Evolutionary conservation across 208 protist species (phyloP), one percentile per base, ranked within the genome.

Genomic region (Acanthamoeba triangularis): DNA sequence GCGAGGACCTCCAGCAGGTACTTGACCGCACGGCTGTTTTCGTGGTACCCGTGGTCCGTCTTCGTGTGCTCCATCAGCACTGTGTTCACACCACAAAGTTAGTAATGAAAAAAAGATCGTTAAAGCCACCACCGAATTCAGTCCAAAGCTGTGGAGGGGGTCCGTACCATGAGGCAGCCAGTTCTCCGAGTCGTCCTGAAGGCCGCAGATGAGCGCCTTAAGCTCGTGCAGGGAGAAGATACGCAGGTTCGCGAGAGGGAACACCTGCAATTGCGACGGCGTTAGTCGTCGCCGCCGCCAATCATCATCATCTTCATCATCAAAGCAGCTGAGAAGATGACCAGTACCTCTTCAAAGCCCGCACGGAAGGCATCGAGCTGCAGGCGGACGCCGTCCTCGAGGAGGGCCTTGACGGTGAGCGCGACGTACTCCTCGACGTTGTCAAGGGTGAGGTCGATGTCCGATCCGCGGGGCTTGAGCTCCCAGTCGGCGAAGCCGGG

Each of bases 381-480:
- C 28, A 54, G 61, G 4, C n/a, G 41, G 4, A 97, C 95, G 28
- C 95, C 97, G 18, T 20, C 33, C 23, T 94, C 49, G 14, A 98
- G 82, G 41, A 95, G 67, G 61, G 76, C 87, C 41, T 95, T 72
- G 6, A 96, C 30, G 3, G 97, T 87, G 10, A 95, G 85, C 44
- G 87, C 61, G 8, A 97, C 76, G 67, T 97, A 97, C 61, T 97
- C 95, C 52, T 78, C 87, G 23, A 98, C 23, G 41, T 96, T 97
- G 41, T 96, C 44, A 7, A 96, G n/a, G 23, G 87, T 97, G 10
- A 97, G 92, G 16, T 41, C 25, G 44, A 97, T 94, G 20, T 95
- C 44, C 47, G 93, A 76, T 23, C 93, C 96, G 47, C 91, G 76
- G 8, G 76, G 76, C 76, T 95, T 96, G 0, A 96, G 67, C 52